phyloP scores from a whole-genome alignment of 139 green algal genomes.

The Chlamydomonas incerta region DNA sequence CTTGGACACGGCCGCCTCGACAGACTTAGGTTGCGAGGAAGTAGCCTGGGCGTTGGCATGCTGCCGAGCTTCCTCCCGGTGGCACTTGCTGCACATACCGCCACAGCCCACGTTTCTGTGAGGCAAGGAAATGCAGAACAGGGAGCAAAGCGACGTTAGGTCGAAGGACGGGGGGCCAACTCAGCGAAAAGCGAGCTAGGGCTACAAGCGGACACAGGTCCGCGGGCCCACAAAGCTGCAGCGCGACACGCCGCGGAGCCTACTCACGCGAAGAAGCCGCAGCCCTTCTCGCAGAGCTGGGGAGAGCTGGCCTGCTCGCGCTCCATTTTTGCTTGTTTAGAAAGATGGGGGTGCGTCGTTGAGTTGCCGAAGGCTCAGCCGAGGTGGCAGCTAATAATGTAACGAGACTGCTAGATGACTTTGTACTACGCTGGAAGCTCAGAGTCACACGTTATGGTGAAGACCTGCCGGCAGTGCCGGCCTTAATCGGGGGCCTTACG shows the following conservation, averaged over 20 bases:
- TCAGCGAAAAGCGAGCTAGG: background rate
- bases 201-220: background rate
- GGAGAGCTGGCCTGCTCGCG: conserved; percentile 43
- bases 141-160: background rate
- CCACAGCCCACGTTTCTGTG: conserved; percentile 45
- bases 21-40: background rate
- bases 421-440: no score
- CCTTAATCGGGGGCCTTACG: no score
- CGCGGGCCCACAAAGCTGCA: no score
- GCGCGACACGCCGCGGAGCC: background rate
- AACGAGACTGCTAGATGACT: no score
- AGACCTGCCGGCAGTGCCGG: no score
- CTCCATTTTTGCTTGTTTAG: background rate
- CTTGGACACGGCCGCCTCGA: background rate
- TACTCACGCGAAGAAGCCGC: conserved; percentile 84
- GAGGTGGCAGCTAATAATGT: no score
- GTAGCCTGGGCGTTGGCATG: background rate
- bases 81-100: conserved; percentile 80
- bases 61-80: conserved; percentile 46
- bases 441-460: no score
- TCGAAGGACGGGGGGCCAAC: background rate
- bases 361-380: no score
- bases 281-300: conserved; percentile 68
- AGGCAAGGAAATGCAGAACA: background rate
- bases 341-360: no score